phyloP scores from a whole-genome alignment of 2,329 filamentous ascomycete species.

The Thelonectria rubi region DNA sequence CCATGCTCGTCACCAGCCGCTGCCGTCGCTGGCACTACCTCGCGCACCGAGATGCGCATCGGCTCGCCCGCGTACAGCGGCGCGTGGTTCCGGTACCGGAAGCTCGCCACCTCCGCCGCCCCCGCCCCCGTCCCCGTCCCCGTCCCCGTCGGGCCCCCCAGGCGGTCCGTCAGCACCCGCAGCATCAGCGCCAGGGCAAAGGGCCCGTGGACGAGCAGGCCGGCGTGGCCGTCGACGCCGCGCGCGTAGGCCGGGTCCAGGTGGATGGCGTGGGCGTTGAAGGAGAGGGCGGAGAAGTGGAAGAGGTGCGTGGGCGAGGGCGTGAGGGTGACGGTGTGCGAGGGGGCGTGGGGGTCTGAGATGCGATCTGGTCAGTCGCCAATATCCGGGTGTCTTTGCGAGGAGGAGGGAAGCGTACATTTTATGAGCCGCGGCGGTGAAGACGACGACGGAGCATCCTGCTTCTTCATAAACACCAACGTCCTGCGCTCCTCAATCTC shows the following conservation, averaged over 20 bases:
- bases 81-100: slow-evolving; percentile 83
- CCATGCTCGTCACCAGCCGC: slow-evolving; percentile 44
- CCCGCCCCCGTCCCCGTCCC: slow-evolving; percentile 24
- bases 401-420: slow-evolving; percentile 33
- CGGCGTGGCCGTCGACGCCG: slow-evolving; percentile 76
- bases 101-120: slow-evolving; percentile 44
- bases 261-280: slow-evolving; percentile 93
- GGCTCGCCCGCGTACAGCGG: slow-evolving; percentile 80
- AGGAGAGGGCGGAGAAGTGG: slow-evolving; percentile 88
- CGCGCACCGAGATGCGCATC: slow-evolving; percentile 74
- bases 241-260: slow-evolving; percentile 77
- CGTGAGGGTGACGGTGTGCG: slow-evolving; percentile 61
- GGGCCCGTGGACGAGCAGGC: slow-evolving; percentile 87
- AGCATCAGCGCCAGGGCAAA: slow-evolving; percentile 82
- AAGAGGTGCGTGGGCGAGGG: slow-evolving; percentile 81
- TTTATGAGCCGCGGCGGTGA: slow-evolving; percentile 38
- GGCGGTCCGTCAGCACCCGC: slow-evolving; percentile 59
- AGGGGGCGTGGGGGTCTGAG: slow-evolving; percentile 49
- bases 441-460: slow-evolving; percentile 29
- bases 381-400: neutral
- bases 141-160: slow-evolving; percentile 16
- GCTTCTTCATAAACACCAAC: slow-evolving; percentile 62
- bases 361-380: slow-evolving; percentile 7
- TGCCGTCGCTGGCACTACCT: too few relatives aligned
- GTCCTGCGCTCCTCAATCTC: slow-evolving; percentile 59